Base-by-base conservation (phyloP, 768 basidiomycete species). In the Sarcodon aspratus region DNA sequence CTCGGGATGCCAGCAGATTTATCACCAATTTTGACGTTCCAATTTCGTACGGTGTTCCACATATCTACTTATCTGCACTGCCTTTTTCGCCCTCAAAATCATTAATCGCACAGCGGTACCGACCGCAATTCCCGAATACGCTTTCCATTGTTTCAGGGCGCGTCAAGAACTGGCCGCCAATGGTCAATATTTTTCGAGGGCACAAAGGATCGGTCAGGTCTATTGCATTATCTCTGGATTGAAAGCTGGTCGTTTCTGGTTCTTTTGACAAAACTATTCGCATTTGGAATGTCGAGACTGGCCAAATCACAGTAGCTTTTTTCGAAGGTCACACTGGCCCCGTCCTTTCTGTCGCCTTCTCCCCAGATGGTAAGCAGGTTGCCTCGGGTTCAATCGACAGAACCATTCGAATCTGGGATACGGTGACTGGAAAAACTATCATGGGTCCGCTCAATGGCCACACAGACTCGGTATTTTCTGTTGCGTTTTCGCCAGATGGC, bases 401-500 rank as follows among this genome's bases (percentile, higher is more conserved):
- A 12, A 17, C 51, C 10, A 47, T 54, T 43, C 35, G 47, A 44
- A 21, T 54, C 32, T 56, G 55, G 55, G 45, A 47, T 36, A 33
- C 50, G 17, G 40, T 32, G 3, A 37, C 32, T 33, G 36, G 48
- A 15, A 48, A 47, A 12, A 18, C 50, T 13, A 32, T 58, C 10
- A 27, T 5, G 21, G 9, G 42, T 11, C 44, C 17, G 32, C 47
- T 51, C 44, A 43, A 46, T 9, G 54, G 45, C 5, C 54, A 58
- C 47, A 48, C 32, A 7, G 51, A 53, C 36, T 27, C 33, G n/a
- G 45, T 60, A 33, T 46, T 34, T 31, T 50, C 49, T 1, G 47
- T 59, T 33, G 47, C 50, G 1, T 60, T 57, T 52, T 57, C 55
- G 1, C 52, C 55, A 10, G 54, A 60, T 48, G 62, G 57, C 8